phyloP scores from a whole-genome alignment of 1,139 yeast genomes.

The Candida neerlandica region DNA sequence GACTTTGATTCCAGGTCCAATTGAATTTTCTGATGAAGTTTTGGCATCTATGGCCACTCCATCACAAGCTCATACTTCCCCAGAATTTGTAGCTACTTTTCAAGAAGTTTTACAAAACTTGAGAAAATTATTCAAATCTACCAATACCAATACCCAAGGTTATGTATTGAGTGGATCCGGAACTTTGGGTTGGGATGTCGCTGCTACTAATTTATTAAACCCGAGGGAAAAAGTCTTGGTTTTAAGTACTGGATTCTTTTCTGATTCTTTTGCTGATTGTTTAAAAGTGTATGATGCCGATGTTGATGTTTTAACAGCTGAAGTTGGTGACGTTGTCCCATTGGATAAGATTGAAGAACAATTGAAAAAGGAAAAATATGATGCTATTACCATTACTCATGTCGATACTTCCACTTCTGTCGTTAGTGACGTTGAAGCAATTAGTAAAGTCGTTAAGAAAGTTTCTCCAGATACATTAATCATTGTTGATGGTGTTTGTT shows the following conservation, averaged over 20 bases:
- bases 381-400: slow-evolving; percentile 83
- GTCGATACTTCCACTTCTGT: slow-evolving; percentile 97
- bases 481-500: slow-evolving; percentile 92
- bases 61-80: slow-evolving; percentile 89
- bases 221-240: slow-evolving; percentile 75
- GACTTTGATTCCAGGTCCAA: slow-evolving; percentile 91
- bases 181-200: slow-evolving; percentile 93
- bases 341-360: slow-evolving; percentile 56
- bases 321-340: slow-evolving; percentile 73
- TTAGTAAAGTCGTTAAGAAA: slow-evolving; percentile 61
- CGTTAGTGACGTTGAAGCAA: slow-evolving; percentile 66
- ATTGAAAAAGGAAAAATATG: slow-evolving; percentile 54
- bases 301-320: slow-evolving; percentile 68
- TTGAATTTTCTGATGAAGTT: slow-evolving; percentile 83
- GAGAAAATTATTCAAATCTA: slow-evolving; percentile 73
- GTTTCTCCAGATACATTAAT: slow-evolving; percentile 79
- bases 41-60: slow-evolving; percentile 83
- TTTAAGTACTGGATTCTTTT: slow-evolving; percentile 90
- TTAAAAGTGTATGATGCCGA: slow-evolving; percentile 72
- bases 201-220: slow-evolving; percentile 72
- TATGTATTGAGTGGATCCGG: slow-evolving; percentile 89
- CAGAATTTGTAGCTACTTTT: slow-evolving; percentile 77
- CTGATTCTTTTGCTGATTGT: slow-evolving; percentile 84
- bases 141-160: slow-evolving; percentile 68
- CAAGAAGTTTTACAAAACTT: slow-evolving; percentile 67